These are phyloP conservation scores for Vitis cinerea DNA, from an alignment of 164 flowering plant genomes.

Conservation along the genomic window DNA sequence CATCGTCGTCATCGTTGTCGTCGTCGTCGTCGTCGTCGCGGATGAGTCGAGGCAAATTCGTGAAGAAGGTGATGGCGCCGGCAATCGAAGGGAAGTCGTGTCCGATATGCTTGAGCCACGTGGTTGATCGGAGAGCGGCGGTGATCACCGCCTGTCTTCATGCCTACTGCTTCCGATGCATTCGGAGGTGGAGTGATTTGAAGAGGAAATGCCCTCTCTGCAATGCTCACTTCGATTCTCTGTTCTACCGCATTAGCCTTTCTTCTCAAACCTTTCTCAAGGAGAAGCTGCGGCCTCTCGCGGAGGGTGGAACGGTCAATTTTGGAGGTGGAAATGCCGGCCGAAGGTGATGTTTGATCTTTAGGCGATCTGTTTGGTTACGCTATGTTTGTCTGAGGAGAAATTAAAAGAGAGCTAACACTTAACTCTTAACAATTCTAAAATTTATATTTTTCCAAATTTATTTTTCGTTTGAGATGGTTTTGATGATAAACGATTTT, in stretches of 20 bases:
- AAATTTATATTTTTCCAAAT: no score
- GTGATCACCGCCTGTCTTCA: conserved; percentile 50
- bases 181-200: conserved; percentile 61
- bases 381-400: no score
- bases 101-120: conserved; percentile 51
- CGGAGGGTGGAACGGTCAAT: conserved; percentile 5
- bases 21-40: neutral
- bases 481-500: neutral
- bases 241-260: conserved; percentile 38
- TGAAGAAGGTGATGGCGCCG: conserved; percentile 13
- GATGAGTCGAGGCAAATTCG: conserved; percentile 1
- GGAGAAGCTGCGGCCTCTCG: conserved; percentile 26
- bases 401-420: no score
- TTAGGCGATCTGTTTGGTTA: no score
- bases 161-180: conserved; percentile 61
- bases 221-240: conserved; percentile 47
- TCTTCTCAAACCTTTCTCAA: conserved; percentile 26
- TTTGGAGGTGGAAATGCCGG: neutral
- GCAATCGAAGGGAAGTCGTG: conserved; percentile 46
- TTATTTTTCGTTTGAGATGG: no score
- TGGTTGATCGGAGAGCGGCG: conserved; percentile 36
- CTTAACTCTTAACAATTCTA: no score
- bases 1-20: neutral
- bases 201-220: conserved; percentile 74
- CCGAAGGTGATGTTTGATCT: conserved; percentile 7